Evolutionary conservation across 306 rosid species (phyloP), one percentile per base, ranked within the genome.

Genomic region (Benincasa hispida): DNA sequence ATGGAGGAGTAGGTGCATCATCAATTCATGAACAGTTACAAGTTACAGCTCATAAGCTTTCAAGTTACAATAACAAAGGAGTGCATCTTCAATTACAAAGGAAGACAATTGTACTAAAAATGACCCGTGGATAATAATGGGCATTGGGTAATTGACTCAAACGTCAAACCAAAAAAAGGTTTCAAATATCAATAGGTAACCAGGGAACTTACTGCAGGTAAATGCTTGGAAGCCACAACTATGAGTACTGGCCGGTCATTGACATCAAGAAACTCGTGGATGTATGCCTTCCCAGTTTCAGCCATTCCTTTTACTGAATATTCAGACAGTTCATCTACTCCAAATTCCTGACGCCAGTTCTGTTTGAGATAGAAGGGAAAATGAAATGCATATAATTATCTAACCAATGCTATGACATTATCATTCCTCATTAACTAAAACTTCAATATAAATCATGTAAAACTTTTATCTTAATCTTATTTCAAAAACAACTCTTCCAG

Each of bases 311-410:
- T 83, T 78, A 94, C 89, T 10, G 84, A 72, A 76, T 89, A 92
- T 82, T 90, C 92, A 27, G 96, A 79, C 87, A 92, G 73, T 70
- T 88, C 85, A 61, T 89, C 84, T 78, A 92, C 96, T 75, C 91
- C 84, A 78, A 92, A 92, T 77, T 90, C 97, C 83, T 72, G 91
- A 86, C 93, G 98, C 99, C 99, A 94, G 87, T 87, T 92, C 99
- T 94, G 75, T 77, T 67, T 67, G 80, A 85, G 83, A 81, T 81
- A 85, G 84, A 80, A 55, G 47, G 45, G 72, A 77, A 63, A 53
- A 35, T 22, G 27, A 84, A 62, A 50, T 15, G 72, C 66, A 30
- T 50, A 72, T 51, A 37, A 50, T 65, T 69, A 67, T 39, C 4
- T 12, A 25, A 70, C 74, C 21, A 42, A 59, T 39, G 37, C 41